Evolutionary conservation across 1,284 basidiomycete genomes (phyloP), one percentile per base, ranked within the genome.

Genomic region (Marasmius oreades): DNA sequence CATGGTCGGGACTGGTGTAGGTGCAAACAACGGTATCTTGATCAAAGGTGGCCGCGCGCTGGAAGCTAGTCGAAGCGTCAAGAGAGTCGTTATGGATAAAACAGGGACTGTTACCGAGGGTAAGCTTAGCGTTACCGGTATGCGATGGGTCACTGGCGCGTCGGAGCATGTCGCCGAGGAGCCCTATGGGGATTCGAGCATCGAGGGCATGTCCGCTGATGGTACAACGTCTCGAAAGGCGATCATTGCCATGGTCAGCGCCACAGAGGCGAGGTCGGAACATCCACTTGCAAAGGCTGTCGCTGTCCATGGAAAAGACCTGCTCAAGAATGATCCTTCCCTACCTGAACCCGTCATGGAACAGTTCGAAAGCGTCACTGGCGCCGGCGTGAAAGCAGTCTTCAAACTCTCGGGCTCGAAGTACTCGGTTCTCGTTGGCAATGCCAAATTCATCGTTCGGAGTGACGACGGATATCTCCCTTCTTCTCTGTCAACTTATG

Each of bases 1-100:
- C 72, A 99, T 99, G 97, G 97, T 99, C 39, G 97, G 97, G 28
- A 99, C 97, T 0, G 97, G 97, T 0, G 88, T 99, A 54, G 97
- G 97, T 1, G 97, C 97, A 11, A 83, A 92, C 76, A 95, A 98
- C 67, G 97, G 97, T 0, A 99, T 99, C 61, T 76, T 99, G 50
- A 98, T 99, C 84, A 99, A 99, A 70, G 95, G 97, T 45, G 97
- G 95, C 2, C 80, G 90, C 20, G 95, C 97, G 1, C 77, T 99
- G 43, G 97, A 99, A 69, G 93, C 93, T 2, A 95, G 93, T 68
- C 86, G 85, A 64, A 79, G 79, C 52, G 88, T 99, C 65, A 84
- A 85, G 66, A 80, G 85, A 34, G 86, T 99, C 62, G 82, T 98
- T 0, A 74, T 99, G 55, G 97, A 99, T 79, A 99, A 99, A 81